phyloP scores from a whole-genome alignment of 169 alveolate genomes.

The Babesia caballi region DNA sequence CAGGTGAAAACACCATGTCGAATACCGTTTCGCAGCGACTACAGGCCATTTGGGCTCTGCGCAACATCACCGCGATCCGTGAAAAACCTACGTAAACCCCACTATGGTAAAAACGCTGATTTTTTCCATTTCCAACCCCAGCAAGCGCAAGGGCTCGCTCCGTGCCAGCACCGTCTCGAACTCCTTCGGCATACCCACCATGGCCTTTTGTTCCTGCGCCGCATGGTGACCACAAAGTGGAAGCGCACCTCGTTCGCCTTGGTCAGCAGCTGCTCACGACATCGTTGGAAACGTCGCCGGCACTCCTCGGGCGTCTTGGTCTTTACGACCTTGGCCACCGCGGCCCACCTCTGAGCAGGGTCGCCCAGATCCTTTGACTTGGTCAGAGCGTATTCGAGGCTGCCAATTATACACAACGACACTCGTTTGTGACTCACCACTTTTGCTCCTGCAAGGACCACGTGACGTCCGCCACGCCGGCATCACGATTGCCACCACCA shows the following conservation, averaged over 20 bases:
- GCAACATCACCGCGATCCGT: neutral
- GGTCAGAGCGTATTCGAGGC: slow-evolving; percentile 54
- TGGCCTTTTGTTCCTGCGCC: slow-evolving; percentile 7
- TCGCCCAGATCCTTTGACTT: slow-evolving; percentile 34
- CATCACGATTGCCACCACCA: neutral
- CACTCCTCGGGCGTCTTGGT: slow-evolving; percentile 65
- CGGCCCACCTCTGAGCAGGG: slow-evolving; percentile 41
- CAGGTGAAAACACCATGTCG: slow-evolving; percentile 26
- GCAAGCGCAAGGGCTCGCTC: slow-evolving; percentile 21
- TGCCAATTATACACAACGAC: neutral
- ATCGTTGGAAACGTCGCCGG: slow-evolving; percentile 49
- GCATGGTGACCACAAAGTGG: no score
- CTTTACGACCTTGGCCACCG: slow-evolving; percentile 55
- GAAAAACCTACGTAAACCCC: slow-evolving; percentile 23
- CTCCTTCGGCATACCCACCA: slow-evolving; percentile 13
- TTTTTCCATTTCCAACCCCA: slow-evolving; percentile 38
- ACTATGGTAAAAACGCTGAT: slow-evolving; percentile 32
- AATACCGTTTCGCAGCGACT: slow-evolving; percentile 27
- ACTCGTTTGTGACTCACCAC: slow-evolving; percentile 11
- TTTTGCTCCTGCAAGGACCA: slow-evolving; percentile 64
- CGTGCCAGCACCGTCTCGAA: slow-evolving; percentile 23
- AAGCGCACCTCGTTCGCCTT: slow-evolving; percentile 25
- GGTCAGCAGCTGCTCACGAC: slow-evolving; percentile 44
- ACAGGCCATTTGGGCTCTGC: slow-evolving; percentile 40
- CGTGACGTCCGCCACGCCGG: neutral